These are phyloP conservation scores for Acanthamoeba triangularis DNA, from an alignment of 208 protist species.

Conservation along the genomic window DNA sequence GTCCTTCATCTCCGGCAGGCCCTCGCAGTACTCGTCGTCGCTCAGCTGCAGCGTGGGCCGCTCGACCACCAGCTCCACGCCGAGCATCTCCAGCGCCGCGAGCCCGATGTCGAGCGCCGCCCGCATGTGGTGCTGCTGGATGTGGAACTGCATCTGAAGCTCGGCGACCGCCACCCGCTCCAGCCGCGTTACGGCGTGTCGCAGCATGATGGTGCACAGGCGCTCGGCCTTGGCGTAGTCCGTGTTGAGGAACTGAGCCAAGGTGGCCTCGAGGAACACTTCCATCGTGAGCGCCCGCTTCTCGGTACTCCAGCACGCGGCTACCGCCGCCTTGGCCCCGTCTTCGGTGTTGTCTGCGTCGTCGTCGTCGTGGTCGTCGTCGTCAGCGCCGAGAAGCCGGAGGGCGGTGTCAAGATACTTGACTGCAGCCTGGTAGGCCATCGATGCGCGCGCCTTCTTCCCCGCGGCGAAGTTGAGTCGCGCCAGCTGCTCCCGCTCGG, in stretches of 20 bases:
- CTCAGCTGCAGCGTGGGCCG: slow-evolving; percentile 15
- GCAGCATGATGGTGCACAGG: slow-evolving; percentile 60
- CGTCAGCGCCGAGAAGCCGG: not conserved
- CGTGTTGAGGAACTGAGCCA: slow-evolving; percentile 52
- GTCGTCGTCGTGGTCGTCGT: not conserved
- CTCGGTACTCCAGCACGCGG: not conserved
- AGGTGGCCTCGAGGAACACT: slow-evolving; percentile 51
- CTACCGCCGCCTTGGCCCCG: not conserved
- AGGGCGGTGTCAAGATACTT: slow-evolving; percentile 69
- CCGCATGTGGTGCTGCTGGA: slow-evolving; percentile 74
- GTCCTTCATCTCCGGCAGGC: slow-evolving; percentile 64
- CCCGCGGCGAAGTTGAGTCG: slow-evolving; percentile 60
- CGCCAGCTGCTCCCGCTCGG: slow-evolving; percentile 16
- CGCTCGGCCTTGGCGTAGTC: slow-evolving; percentile 50
- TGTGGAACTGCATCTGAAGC: slow-evolving; percentile 76
- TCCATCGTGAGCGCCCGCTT: slow-evolving; percentile 43
- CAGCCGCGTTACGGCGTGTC: not conserved
- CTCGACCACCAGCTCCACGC: slow-evolving; percentile 27
- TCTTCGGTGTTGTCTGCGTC: not conserved
- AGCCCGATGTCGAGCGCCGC: slow-evolving; percentile 65
- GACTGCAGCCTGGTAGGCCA: slow-evolving; percentile 55
- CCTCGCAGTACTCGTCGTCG: slow-evolving; percentile 57
- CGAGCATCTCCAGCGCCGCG: slow-evolving; percentile 56
- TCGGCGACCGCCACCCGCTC: slow-evolving; percentile 49
- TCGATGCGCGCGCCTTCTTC: slow-evolving; percentile 47